A percentile compares a stretch with the other conserved stretches of the same genome.
These are phyloP conservation scores for Rhodotorula sp. DNA, from an alignment of 1,284 basidiomycete genomes.

Conservation along the genomic window DNA sequence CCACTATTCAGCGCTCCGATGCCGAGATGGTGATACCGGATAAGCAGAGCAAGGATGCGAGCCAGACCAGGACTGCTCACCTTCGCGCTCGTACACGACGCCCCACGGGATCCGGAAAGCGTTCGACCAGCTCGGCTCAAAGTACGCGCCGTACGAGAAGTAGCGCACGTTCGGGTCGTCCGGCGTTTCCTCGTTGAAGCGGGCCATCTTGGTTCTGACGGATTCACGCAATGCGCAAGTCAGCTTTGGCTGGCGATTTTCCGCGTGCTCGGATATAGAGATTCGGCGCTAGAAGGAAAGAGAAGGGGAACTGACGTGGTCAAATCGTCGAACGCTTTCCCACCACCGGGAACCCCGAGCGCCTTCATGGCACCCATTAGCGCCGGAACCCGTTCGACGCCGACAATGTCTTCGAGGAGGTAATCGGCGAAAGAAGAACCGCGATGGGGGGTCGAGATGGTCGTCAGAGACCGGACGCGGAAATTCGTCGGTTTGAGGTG, in stretches of 20 bases:
- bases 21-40: not conserved
- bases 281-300: not conserved
- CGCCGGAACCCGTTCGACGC: constrained; percentile 56
- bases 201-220: constrained; percentile 66
- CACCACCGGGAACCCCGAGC: constrained; percentile 77
- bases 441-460: constrained; percentile 86
- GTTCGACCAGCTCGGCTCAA: constrained; percentile 73
- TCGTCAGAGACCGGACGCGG: constrained; percentile 75
- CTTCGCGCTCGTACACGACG: constrained; percentile 81
- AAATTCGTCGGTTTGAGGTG: constrained; percentile 52
- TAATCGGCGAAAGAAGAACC: constrained; percentile 92
- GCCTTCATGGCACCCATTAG: constrained; percentile 69
- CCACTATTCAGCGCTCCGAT: no score
- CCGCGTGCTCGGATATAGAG: no score
- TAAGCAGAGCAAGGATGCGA: no score
- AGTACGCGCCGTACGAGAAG: constrained; percentile 88
- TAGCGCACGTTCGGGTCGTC: constrained; percentile 75
- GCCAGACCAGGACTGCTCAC: constrained; percentile 53
- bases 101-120: constrained; percentile 60
- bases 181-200: constrained; percentile 80
- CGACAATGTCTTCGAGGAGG: constrained; percentile 73
- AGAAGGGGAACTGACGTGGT: constrained; percentile 55
- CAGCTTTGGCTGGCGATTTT: no score
- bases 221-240: not conserved
- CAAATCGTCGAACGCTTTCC: constrained; percentile 82